phyloP scores from a whole-genome alignment of 306 rosid genomes.

The Gillenia trifoliata region DNA sequence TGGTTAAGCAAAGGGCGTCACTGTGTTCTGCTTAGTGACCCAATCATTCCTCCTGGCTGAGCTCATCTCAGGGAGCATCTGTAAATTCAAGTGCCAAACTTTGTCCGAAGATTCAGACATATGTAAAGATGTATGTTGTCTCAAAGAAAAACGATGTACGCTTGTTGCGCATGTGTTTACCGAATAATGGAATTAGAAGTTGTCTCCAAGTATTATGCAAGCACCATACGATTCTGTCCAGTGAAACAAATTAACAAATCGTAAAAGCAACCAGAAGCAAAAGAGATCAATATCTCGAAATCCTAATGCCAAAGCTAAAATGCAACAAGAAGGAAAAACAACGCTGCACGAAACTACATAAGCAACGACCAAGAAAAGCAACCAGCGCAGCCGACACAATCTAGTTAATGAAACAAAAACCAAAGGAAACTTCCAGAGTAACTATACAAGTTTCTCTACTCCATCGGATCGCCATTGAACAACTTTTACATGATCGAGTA shows the following conservation, averaged over 20 bases:
- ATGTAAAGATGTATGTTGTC: background rate
- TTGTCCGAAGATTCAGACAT: background rate
- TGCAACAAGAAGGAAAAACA: background rate
- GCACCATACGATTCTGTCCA: background rate
- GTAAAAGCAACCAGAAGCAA: background rate
- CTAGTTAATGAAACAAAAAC: too few species aligned
- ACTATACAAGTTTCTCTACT: background rate
- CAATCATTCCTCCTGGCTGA: conserved; percentile 5
- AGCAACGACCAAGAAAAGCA: too few species aligned
- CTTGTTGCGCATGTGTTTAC: background rate
- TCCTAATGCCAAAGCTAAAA: background rate
- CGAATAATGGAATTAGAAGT: too few species aligned
- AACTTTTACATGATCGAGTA: background rate
- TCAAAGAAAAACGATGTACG: background rate
- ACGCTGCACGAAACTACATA: background rate
- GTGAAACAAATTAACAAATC: too few species aligned
- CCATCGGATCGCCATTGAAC: background rate
- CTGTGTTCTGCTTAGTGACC: conserved; percentile 54
- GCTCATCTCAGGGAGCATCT: background rate
- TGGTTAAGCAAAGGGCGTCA: conserved; percentile 75
- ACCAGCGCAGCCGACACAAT: too few species aligned
- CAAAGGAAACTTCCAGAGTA: too few species aligned
- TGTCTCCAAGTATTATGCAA: background rate
- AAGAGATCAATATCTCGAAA: background rate
- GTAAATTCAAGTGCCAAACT: background rate